Base-by-base conservation (phyloP, 148 eudicot species). In the Cornus kousa region DNA sequence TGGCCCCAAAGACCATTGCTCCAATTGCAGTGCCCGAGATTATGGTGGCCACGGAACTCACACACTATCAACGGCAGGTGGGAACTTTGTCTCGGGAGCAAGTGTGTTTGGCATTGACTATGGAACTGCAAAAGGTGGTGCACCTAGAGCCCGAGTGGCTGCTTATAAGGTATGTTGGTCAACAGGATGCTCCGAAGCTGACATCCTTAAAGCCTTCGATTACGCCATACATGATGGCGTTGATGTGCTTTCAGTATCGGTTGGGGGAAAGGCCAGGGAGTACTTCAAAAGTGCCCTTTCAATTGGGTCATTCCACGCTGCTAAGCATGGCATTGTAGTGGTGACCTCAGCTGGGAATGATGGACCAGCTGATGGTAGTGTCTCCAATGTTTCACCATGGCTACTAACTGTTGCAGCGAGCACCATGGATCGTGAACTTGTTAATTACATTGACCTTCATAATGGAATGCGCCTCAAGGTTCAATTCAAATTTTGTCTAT, bases 331-430 rank as follows among this genome's bases (percentile, higher is more conserved):
- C n/a, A 73, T 89, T 12, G 75, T 73, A 0, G 95, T 91, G 2
- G 90, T 89, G 2, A 81, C 84, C 32, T 88, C 95, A 20, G 95
- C 87, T 24, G 93, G 95, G 16, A 91, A 91, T 59, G 62, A 59
- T 0, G 95, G 95, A 2, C 95, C 95, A 5, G 5, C 0, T 2
- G 68, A 32, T 0, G 87, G 80, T 9, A 40, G 83, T 13, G 90
- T 88, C 1, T n/a, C 83, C 0, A 91, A 91, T 76, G 76, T 87
- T 13, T 86, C 91, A 1, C 95, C 95, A 1, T 91, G 95, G 95
- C 66, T 89, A 22, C 20, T 89, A n/a, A 91, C 95, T n/a, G 91
- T 91, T 28, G 95, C 78, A 3, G 95, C 95, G 5, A 87, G 88
- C 73, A 91, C 91, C 35, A 60, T 85, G 67, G 91, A 88, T 50